phyloP scores from a whole-genome alignment of 305 asterid species.

The Plantago rigida region DNA sequence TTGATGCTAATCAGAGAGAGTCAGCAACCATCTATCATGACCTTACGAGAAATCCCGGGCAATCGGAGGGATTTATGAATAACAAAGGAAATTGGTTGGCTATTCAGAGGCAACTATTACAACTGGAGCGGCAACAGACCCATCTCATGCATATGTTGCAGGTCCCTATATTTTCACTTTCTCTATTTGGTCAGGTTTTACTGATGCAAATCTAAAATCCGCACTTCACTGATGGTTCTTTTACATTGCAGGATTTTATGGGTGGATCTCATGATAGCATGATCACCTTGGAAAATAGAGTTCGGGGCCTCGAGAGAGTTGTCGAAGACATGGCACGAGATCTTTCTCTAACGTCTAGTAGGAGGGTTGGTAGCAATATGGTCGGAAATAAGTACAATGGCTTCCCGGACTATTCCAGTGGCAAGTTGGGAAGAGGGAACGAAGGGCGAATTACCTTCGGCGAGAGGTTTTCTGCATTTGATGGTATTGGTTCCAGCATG shows the following conservation, averaged over 20 bases:
- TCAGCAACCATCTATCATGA: constrained; percentile 39
- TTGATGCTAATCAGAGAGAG: constrained; percentile 54
- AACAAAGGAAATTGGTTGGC: constrained; percentile 86
- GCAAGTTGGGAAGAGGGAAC: constrained; percentile 56
- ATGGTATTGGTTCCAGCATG: constrained; percentile 47
- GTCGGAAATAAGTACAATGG: constrained; percentile 71
- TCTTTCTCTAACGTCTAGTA: constrained; percentile 67
- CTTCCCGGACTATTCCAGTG: constrained; percentile 65
- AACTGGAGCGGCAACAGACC: constrained; percentile 87
- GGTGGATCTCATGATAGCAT: constrained; percentile 95
- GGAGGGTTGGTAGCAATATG: constrained; percentile 51
- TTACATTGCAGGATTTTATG: constrained; percentile 72
- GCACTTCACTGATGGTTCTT: constrained; percentile 25
- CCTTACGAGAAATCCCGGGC: constrained; percentile 47
- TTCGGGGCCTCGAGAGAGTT: constrained; percentile 91
- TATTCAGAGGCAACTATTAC: constrained; percentile 82
- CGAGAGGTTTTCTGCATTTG: constrained; percentile 58
- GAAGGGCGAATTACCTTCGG: constrained; percentile 59
- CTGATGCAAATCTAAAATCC: constrained; percentile 3
- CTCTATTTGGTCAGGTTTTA: too few species aligned
- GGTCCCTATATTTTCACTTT: constrained; percentile 33
- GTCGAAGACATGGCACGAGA: constrained; percentile 95
- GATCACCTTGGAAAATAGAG: constrained; percentile 94
- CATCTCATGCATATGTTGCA: constrained; percentile 95
- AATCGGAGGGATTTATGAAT: constrained; percentile 58